Evolutionary conservation across 73 alveolate genomes (phyloP), one percentile per base, ranked within the genome.

Genomic region (Urostyla sp.): DNA sequence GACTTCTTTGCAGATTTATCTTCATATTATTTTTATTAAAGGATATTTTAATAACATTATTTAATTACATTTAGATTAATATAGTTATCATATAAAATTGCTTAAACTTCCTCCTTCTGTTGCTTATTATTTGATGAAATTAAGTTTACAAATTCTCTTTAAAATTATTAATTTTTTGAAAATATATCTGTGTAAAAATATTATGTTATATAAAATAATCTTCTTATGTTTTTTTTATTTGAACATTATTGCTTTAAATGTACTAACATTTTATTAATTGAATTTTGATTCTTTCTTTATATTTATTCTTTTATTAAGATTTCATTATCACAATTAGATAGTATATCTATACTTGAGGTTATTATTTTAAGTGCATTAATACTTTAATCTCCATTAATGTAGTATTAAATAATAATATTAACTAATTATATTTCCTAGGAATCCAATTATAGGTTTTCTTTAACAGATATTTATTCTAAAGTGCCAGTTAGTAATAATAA

Each of bases 1-100:
- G 85, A 73, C 26, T 73, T 51, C 51, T 73, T 73, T 13, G 48
- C 45, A 20, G 50, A 52, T 52, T 30, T 32, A n/a, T 73, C 74
- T 27, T 28, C 4, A n/a, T 48, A 69, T 10, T 69, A 67, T 38
- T 69, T 69, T 5, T 1, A 37, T 48, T 46, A 31, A 37, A 69
- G 44, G 4, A 13, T n/a, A 16, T 69, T 18, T 7, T 44, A 13
- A 2, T 46, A 38, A n/a, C 53, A 48, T 30, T 69, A 52, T 34
- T 69, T 69, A 18, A 69, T 28, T 20, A 69, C 31, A 6, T 49
- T 8, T 21, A 69, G 27, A 27, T 67, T n/a, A 0, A 69, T 67
- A 27, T 69, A 69, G 5, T 46, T 49, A 8, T 69, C 26, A 31
- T 69, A 69, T 36, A 69, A 69, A 21, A 43, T 13, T 63, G 37